Conservation (phyloP, 768 basidiomycete genomes). For the Boletus huronensis region DNA sequence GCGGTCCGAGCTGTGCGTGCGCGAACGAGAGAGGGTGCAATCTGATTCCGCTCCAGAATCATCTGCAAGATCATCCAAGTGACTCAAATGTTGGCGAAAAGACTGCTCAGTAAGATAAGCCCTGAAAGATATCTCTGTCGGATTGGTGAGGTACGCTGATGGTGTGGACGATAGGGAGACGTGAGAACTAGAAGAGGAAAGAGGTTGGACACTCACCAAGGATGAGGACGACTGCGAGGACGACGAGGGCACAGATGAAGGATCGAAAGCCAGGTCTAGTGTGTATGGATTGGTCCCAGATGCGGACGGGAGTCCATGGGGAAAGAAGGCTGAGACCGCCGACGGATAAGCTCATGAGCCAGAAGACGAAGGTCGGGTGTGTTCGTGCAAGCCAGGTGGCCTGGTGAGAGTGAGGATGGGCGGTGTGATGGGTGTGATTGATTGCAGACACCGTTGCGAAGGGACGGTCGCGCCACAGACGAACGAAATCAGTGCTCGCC, state of each 20-base stretch:
- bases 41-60: conserved; percentile 42
- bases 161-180: neutral
- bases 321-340: conserved; percentile 61
- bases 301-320: conserved; percentile 50
- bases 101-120: conserved; percentile 96
- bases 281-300: conserved; percentile 48
- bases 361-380: conserved; percentile 46
- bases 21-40: conserved; percentile 26
- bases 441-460: conserved; percentile 43
- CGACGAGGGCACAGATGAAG: conserved; percentile 65
- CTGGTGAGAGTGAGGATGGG: conserved; percentile 31
- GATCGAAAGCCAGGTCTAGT: conserved; percentile 65
- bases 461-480: conserved; percentile 18
- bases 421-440: conserved; percentile 24
- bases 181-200: neutral
- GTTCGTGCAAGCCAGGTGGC: conserved; percentile 33
- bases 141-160: conserved; percentile 92
- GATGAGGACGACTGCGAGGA: conserved; percentile 63
- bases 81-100: conserved; percentile 89
- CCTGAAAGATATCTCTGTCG: conserved; percentile 89
- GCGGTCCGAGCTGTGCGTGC: conserved; percentile 23
- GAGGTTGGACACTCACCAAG: conserved; percentile 52
- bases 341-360: conserved; percentile 65
- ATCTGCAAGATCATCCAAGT: conserved; percentile 66
- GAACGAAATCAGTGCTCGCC: conserved; percentile 8